Conservation (phyloP, 1,284 basidiomycete species). For the Hymenochaete sp. region DNA sequence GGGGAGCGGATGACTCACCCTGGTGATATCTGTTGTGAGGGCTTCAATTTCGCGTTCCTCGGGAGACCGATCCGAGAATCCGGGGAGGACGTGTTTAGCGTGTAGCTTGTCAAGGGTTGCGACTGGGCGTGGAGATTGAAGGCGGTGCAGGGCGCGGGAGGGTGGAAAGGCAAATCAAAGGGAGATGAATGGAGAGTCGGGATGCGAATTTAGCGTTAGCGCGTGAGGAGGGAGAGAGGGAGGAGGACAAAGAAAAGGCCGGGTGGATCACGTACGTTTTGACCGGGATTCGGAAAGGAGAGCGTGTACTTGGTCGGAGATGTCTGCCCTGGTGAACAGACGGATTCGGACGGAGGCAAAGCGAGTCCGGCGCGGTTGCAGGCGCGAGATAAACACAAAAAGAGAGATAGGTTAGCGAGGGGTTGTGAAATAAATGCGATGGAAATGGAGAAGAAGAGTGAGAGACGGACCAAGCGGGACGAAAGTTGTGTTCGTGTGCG, state of each 20-base stretch:
- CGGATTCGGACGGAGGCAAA: background rate
- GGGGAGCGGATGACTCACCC: slow-evolving; percentile 36
- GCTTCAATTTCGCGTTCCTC: slow-evolving; percentile 93
- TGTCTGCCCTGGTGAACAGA: slow-evolving; percentile 70
- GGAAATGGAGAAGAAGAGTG: slow-evolving; percentile 9
- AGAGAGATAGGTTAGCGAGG: slow-evolving; percentile 24
- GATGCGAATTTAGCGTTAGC: slow-evolving; percentile 4
- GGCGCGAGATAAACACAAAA: background rate
- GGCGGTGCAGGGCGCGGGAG: slow-evolving; percentile 19
- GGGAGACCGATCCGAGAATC: slow-evolving; percentile 87
- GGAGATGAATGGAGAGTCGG: background rate
- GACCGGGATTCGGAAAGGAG: slow-evolving; percentile 58
- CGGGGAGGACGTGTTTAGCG: slow-evolving; percentile 90
- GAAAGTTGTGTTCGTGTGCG: slow-evolving; percentile 53
- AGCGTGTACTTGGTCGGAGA: slow-evolving; percentile 81
- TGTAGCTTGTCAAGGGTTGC: slow-evolving; percentile 84
- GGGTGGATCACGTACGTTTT: slow-evolving; percentile 59
- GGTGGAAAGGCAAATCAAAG: slow-evolving; percentile 11
- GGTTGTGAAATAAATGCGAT: slow-evolving; percentile 24
- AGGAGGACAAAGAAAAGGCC: slow-evolving; percentile 3
- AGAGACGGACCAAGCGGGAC: slow-evolving; percentile 58
- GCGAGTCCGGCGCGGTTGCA: background rate
- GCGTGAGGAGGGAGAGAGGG: background rate
- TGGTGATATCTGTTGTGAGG: slow-evolving; percentile 82
- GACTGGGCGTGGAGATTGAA: slow-evolving; percentile 39